Conservation (phyloP, 2,329 filamentous ascomycete species). For the Didymosphaeria variabile region DNA sequence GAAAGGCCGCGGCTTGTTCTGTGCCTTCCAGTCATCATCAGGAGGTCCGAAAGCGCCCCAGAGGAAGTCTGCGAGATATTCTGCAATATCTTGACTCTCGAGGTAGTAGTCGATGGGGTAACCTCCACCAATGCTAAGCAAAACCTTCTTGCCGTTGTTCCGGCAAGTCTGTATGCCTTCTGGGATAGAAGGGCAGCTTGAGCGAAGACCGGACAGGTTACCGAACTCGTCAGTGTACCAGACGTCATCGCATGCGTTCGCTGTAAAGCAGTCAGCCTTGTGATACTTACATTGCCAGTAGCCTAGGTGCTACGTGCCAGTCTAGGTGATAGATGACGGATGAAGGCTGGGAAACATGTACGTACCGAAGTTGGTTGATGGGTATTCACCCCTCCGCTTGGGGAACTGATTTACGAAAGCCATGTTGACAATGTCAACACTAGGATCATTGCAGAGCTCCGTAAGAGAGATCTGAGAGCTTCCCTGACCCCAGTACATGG, state of each 20-base stretch:
- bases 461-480: conserved; percentile 57
- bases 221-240: conserved; percentile 47
- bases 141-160: conserved; percentile 44
- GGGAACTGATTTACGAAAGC: conserved; percentile 66
- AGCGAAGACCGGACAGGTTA: conserved; percentile 44
- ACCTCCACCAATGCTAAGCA: conserved; percentile 60
- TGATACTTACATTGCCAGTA: background rate
- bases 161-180: conserved; percentile 44
- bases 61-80: conserved; percentile 60
- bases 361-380: conserved; percentile 64
- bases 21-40: conserved; percentile 37
- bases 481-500: conserved; percentile 67
- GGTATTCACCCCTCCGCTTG: conserved; percentile 56
- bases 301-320: background rate
- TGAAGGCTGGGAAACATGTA: background rate
- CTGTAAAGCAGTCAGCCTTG: conserved; percentile 19
- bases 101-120: conserved; percentile 55
- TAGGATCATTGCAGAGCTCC: conserved; percentile 61
- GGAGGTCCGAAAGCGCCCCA: conserved; percentile 61
- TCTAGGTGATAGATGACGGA: background rate
- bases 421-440: conserved; percentile 65
- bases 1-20: conserved; percentile 58
- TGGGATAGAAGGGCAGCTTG: conserved; percentile 55
- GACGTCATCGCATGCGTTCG: conserved; percentile 56
- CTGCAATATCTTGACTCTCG: conserved; percentile 49